Evolutionary conservation across 208 protist species (phyloP), one percentile per base, ranked within the genome.

Genomic region (Crithidia bombi): DNA sequence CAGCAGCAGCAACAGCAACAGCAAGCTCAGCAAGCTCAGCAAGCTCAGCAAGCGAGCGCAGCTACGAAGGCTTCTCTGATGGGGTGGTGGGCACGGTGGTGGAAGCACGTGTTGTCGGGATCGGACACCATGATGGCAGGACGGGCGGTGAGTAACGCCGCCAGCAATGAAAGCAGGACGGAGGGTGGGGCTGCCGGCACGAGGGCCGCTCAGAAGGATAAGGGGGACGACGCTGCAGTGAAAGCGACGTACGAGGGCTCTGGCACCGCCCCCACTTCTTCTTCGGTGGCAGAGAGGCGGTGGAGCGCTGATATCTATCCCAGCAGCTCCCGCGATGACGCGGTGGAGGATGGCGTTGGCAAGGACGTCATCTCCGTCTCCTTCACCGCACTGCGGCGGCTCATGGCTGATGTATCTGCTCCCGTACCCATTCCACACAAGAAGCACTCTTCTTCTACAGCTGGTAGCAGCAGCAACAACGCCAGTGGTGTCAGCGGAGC

Each of bases 401-500:
- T 76, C 10, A 76, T 76, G 70, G 36, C 64, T 25, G 63, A 65
- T 10, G 70, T 65, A 21, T 76, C 63, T 19, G 62, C 30, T 0
- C 56, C 63, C 5, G 55, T 70, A 26, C 32, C 54, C 21, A 47
- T 70, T 12, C 50, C 56, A 12, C 54, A 55, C 9, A 61, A n/a
- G 56, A 70, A 51, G 38, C 7, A 25, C 26, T 51, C 14, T 41
- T 7, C 33, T 38, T 50, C 44, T 25, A 28, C n/a, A n/a, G n/a
- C n/a, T n/a, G n/a, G 15, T 21, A 44, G 44, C 50, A 44, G 32
- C 38, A 33, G 28, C 28, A 55, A 28, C 50, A 36, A 15, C 14
- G 36, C 33, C 58, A 28, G 33, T 35, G 25, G 23, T 32, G 41
- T 25, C 50, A 25, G 57, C 12, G 10, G 26, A 26, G 44, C 28